These are phyloP conservation scores for Globisporangium apiculatum DNA, from an alignment of 352 stramenopile genomes.

Conservation along the genomic window DNA sequence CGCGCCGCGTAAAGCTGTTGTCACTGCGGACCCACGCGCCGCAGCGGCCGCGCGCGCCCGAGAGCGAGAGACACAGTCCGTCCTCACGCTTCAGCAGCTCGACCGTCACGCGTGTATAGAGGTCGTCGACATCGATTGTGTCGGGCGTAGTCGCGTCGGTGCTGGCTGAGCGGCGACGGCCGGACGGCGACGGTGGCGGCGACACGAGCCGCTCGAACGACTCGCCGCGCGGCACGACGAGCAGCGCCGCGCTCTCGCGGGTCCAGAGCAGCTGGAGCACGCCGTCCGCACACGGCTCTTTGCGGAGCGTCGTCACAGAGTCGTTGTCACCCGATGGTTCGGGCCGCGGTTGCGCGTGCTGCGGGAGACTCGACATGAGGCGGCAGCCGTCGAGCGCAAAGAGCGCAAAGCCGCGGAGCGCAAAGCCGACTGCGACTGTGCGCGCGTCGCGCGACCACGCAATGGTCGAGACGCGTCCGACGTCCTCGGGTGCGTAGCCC, in stretches of 20 bases:
- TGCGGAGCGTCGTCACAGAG: conserved; percentile 9
- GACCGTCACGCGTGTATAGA: conserved; percentile 44
- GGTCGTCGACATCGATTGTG: conserved; percentile 6
- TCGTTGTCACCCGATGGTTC: conserved; percentile 10
- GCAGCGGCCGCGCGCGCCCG: conserved; percentile 55
- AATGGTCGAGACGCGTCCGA: conserved; percentile 52
- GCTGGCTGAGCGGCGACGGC: conserved; percentile 8
- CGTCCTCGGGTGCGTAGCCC: conserved; percentile 49
- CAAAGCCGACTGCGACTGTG: conserved; percentile 63
- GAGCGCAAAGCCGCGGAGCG: conserved; percentile 61
- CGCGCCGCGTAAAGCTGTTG: conserved; percentile 53
- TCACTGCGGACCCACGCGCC: conserved; percentile 80
- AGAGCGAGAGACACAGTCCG: conserved; percentile 74
- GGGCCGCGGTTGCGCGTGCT: conserved; percentile 58
- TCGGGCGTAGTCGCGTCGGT: neutral
- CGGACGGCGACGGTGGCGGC: conserved; percentile 12
- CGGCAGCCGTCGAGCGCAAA: conserved; percentile 77
- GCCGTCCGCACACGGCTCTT: conserved; percentile 60
- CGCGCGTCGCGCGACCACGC: conserved; percentile 60
- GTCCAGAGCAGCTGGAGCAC: conserved; percentile 57
- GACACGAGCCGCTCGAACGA: conserved; percentile 27
- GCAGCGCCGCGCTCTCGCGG: conserved; percentile 43
- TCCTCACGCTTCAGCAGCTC: conserved; percentile 50
- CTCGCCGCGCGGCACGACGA: conserved; percentile 53
- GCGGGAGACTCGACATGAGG: conserved; percentile 76